Evolutionary conservation across 352 stramenopile genomes (phyloP).

Genomic region (Globisporangium polare): DNA sequence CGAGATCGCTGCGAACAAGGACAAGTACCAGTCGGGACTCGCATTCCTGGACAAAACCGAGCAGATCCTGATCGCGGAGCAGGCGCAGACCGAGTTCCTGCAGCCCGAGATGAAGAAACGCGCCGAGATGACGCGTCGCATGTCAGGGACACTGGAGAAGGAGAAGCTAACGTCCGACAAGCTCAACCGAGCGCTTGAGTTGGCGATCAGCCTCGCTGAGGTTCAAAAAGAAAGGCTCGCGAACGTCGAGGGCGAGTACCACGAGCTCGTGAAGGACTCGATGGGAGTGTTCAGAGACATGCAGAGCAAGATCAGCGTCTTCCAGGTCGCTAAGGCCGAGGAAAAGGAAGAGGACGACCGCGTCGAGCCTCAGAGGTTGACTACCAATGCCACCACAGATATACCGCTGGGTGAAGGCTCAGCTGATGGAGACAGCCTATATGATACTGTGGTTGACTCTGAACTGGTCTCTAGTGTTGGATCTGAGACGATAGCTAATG

Average conservation of each 20-base stretch:
- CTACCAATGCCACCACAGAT: neutral
- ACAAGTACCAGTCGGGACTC: constrained; percentile 32
- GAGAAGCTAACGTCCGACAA: constrained; percentile 51
- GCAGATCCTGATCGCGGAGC: constrained; percentile 41
- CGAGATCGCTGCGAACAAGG: constrained; percentile 25
- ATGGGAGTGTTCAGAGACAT: constrained; percentile 24
- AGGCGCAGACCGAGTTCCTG: constrained; percentile 42
- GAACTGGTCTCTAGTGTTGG: neutral
- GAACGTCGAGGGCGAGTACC: constrained; percentile 49
- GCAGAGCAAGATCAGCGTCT: constrained; percentile 23
- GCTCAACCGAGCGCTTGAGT: constrained; percentile 37
- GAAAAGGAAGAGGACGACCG: neutral
- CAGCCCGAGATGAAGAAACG: constrained; percentile 50
- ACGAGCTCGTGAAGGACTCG: constrained; percentile 38
- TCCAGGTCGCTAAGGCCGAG: constrained; percentile 26
- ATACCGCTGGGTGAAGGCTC: neutral
- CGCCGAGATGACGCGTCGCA: constrained; percentile 34
- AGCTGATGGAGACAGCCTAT: neutral
- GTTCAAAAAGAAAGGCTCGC: constrained; percentile 36
- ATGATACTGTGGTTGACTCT: neutral
- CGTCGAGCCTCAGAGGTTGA: neutral
- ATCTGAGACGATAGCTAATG: neutral
- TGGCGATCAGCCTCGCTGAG: constrained; percentile 32
- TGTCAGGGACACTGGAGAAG: constrained; percentile 63
- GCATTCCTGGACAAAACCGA: constrained; percentile 53